Evolutionary conservation across 2,329 filamentous ascomycete genomes (phyloP).

Genomic region (Phoma sp.): DNA sequence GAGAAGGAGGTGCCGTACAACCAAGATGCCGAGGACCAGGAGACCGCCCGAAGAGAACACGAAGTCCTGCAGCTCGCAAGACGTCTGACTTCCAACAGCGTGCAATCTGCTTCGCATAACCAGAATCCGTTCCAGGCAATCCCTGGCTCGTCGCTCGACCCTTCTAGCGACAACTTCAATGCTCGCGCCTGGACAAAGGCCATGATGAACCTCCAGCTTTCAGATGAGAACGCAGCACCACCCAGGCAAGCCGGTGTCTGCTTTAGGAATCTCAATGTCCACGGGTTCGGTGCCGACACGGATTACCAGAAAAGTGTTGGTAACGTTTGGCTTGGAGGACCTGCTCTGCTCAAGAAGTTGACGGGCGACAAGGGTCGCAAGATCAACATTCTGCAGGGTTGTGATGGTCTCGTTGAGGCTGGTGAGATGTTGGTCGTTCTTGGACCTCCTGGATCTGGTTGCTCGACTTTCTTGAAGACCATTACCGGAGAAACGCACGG

Average conservation of each 20-base stretch:
- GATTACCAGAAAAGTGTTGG: slow-evolving; percentile 60
- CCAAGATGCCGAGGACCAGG: slow-evolving; percentile 28
- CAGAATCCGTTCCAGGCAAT: slow-evolving; percentile 49
- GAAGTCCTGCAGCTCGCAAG: slow-evolving; percentile 52
- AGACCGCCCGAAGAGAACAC: slow-evolving; percentile 39
- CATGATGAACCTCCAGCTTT: slow-evolving; percentile 55
- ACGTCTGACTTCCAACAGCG: slow-evolving; percentile 50
- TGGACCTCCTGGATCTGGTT: slow-evolving; percentile 72
- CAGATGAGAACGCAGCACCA: slow-evolving; percentile 51
- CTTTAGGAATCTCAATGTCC: slow-evolving; percentile 56
- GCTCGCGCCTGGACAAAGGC: slow-evolving; percentile 58
- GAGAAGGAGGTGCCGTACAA: slow-evolving; percentile 30
- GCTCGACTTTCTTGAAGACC: slow-evolving; percentile 84
- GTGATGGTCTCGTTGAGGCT: slow-evolving; percentile 71
- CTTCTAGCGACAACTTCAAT: slow-evolving; percentile 55
- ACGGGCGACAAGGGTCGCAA: slow-evolving; percentile 44
- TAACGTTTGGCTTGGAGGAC: slow-evolving; percentile 53
- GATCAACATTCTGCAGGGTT: slow-evolving; percentile 70
- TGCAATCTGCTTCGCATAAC: slow-evolving; percentile 44
- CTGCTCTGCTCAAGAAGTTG: slow-evolving; percentile 47
- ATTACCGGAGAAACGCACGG: slow-evolving; percentile 84
- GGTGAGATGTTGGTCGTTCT: slow-evolving; percentile 80
- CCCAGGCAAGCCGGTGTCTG: slow-evolving; percentile 55
- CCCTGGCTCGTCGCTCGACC: slow-evolving; percentile 54
- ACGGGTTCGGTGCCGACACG: slow-evolving; percentile 56